Evolutionary conservation across 495 filamentous ascomycete species (phyloP), one percentile per base, ranked within the genome.

Genomic region (Aspergillus campestris): DNA sequence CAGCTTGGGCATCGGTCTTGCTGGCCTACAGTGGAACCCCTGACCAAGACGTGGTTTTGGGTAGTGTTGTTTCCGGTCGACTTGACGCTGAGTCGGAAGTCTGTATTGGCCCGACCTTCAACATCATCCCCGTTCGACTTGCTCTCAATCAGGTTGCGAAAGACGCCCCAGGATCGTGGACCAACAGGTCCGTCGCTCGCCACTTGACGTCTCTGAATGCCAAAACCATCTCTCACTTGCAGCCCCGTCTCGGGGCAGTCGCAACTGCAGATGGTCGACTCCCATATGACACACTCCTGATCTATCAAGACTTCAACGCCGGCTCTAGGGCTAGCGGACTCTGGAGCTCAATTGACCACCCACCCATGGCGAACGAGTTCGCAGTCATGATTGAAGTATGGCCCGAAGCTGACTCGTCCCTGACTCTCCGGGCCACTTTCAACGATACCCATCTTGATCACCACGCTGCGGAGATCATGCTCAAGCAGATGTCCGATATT

Each of bases 91-190:
- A 68, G 1, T 70, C 77, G 6, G 83, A 85, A 33, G 58, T 63
- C 1, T 71, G 79, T 11, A 74, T 86, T 34, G 86, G 86, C 0
- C 86, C 86, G 2, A 58, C 88, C 6, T 88, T 90, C 66, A 90
- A 89, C 56, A 88, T 82, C 0, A 61, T 89, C 0, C 86, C 86
- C 1, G 80, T 81, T 51, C 41, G 53, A 39, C 48, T 60, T 13
- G 38, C 51, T n/a, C 18, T 57, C 6, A 36, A 47, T 6, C 29
- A 52, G 33, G 34, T 55, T 1, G 27, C 47, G 2, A 41, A 45
- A 12, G 31, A 49, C 11, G n/a, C 33, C 12, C 28, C 11, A 9
- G 45, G 43, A 6, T 3, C 28, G 7, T 28, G 45, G 44, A 57
- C 53, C 1, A 57, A 60, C 31, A 31, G 45, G 8, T 50, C 51